Conservation (phyloP, 371 early-diverging fungal genomes). For the Zychaea mexicana region DNA sequence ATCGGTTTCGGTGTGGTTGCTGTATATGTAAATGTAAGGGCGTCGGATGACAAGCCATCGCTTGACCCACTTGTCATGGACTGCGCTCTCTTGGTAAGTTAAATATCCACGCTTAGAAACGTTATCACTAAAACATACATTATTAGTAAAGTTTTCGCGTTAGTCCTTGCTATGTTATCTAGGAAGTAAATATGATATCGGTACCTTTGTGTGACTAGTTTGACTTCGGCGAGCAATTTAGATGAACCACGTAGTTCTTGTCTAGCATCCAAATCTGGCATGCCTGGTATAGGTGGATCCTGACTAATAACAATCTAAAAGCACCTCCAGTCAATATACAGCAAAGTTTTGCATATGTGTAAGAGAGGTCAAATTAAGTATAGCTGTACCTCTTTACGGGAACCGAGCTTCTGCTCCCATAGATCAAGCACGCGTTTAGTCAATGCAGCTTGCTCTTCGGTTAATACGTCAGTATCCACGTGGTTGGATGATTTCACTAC, state of each 20-base stretch:
- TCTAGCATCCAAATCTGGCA: constrained; percentile 24
- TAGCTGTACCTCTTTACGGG: constrained; percentile 46
- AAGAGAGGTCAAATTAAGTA: neutral
- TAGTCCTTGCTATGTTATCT: too few relatives aligned
- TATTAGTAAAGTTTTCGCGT: too few relatives aligned
- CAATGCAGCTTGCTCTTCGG: constrained; percentile 23
- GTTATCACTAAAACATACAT: constrained; percentile 63
- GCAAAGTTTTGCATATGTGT: neutral
- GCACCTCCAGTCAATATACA: neutral
- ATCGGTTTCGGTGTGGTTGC: constrained; percentile 62
- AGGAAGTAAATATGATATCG: neutral
- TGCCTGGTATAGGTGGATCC: constrained; percentile 39
- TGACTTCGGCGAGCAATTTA: constrained; percentile 62
- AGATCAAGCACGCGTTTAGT: constrained; percentile 42
- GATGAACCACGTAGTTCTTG: constrained; percentile 27
- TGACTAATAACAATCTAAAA: constrained; percentile 54
- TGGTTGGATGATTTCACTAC: neutral
- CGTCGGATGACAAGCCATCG: constrained; percentile 86
- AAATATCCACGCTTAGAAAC: constrained; percentile 67
- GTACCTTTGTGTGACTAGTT: constrained; percentile 61
- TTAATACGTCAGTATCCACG: neutral
- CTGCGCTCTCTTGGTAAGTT: constrained; percentile 61
- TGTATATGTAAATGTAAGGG: constrained; percentile 84
- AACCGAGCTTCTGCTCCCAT: constrained; percentile 52
- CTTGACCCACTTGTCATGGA: constrained; percentile 72